phyloP scores from a whole-genome alignment of 345 rosid species.

The Abelmoschus esculentus region DNA sequence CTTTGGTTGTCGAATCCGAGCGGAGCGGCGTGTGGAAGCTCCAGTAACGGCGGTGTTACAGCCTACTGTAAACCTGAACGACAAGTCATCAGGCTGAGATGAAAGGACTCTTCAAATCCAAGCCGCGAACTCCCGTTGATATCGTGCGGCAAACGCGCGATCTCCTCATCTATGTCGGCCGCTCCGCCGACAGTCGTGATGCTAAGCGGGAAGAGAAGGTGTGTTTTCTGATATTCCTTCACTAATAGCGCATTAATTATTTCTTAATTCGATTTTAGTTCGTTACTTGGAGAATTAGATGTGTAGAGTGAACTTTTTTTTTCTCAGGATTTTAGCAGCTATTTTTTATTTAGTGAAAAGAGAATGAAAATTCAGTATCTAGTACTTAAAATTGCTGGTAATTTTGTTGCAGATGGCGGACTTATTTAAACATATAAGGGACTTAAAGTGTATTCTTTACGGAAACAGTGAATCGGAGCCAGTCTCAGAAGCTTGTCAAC shows the following conservation, averaged over 20 bases:
- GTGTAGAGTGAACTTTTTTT: neutral
- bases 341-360: neutral
- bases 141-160: conserved; percentile 84
- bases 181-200: conserved; percentile 36
- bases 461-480: conserved; percentile 98
- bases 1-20: conserved; percentile 31
- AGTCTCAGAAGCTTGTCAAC: conserved; percentile 81
- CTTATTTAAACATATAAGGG: conserved; percentile 64
- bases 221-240: neutral
- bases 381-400: neutral
- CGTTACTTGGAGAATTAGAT: neutral
- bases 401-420: conserved; percentile 65
- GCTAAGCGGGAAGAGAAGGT: conserved; percentile 71
- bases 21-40: conserved; percentile 32
- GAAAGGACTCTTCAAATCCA: conserved; percentile 85
- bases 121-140: conserved; percentile 83
- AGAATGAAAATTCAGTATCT: neutral
- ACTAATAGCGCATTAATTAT: neutral
- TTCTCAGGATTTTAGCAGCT: neutral
- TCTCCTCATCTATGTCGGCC: conserved; percentile 53
- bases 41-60: conserved; percentile 22
- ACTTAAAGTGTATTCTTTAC: conserved; percentile 78
- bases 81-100: conserved; percentile 23
- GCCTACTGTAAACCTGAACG: conserved; percentile 12
- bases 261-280: neutral